A percentile compares a stretch with the other conserved stretches of the same genome.
Evolutionary conservation across 2,329 filamentous ascomycete species (phyloP).

Genomic region (Aspergillus terreus): DNA sequence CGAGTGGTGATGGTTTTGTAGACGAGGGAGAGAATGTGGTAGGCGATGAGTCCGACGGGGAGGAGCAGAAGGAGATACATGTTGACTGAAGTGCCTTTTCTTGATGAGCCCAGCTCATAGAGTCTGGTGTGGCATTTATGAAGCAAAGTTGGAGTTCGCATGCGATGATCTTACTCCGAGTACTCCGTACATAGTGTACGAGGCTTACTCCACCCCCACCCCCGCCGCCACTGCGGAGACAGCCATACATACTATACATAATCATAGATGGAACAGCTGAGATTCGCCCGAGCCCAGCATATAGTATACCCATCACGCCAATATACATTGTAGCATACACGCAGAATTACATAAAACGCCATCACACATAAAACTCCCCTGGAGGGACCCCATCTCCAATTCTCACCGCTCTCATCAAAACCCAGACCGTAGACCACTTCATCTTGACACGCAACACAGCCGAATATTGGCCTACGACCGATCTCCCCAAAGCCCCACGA

Average conservation of each 20-base stretch:
- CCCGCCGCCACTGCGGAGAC: conserved; percentile 22
- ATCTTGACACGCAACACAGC: not conserved
- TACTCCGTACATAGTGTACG: not conserved
- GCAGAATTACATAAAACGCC: not conserved
- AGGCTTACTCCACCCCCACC: conserved; percentile 14
- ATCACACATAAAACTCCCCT: too few relatives aligned
- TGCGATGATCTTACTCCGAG: not conserved
- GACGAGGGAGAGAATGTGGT: conserved; percentile 16
- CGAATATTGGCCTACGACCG: conserved; percentile 1
- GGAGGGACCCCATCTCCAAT: too few relatives aligned
- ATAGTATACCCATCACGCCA: too few relatives aligned
- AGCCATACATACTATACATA: too few relatives aligned
- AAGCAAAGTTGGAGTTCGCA: not conserved
- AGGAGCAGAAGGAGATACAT: conserved; percentile 14
- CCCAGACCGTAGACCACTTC: not conserved
- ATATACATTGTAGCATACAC: not conserved
- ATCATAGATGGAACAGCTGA: not conserved
- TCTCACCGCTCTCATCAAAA: too few relatives aligned
- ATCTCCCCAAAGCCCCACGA: conserved; percentile 50
- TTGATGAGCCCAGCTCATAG: too few relatives aligned
- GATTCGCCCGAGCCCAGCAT: not conserved
- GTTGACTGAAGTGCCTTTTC: conserved; percentile 2
- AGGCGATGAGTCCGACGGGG: conserved; percentile 8
- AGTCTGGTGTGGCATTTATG: not conserved
- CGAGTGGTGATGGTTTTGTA: conserved; percentile 24